A percentile compares a stretch with the other conserved stretches of the same genome.
Evolutionary conservation across 305 asterid genomes (phyloP).

Genomic region (Plantago lanceolata): DNA sequence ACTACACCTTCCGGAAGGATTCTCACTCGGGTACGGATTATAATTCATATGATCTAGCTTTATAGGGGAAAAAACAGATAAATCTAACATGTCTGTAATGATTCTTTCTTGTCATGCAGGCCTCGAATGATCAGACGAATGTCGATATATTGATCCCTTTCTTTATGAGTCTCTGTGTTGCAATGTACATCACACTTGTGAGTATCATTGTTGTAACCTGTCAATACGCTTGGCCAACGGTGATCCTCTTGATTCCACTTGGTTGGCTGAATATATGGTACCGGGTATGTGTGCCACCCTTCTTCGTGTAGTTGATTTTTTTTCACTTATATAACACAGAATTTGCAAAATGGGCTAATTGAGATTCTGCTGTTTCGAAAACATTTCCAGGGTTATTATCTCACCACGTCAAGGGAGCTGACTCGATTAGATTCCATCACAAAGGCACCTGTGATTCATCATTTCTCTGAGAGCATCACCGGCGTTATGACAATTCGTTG

Average conservation of each 20-base stretch:
- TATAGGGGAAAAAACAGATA: too few relatives aligned
- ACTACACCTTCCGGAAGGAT: conserved; percentile 98
- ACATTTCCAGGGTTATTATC: conserved; percentile 73
- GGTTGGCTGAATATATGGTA: conserved; percentile 93
- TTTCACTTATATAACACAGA: neutral
- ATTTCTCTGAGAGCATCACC: conserved; percentile 90
- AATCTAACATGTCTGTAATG: neutral
- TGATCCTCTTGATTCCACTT: conserved; percentile 70
- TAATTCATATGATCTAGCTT: neutral
- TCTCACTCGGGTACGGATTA: conserved; percentile 70
- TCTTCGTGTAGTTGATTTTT: neutral
- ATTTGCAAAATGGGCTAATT: neutral
- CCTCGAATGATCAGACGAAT: conserved; percentile 88
- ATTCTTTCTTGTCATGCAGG: conserved; percentile 45
- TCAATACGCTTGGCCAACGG: conserved; percentile 87
- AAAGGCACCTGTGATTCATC: conserved; percentile 96
- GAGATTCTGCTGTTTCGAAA: neutral
- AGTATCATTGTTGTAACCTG: conserved; percentile 75
- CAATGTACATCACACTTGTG: conserved; percentile 57
- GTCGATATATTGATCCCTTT: conserved; percentile 77
- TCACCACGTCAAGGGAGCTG: conserved; percentile 84
- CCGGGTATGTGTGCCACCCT: conserved; percentile 47
- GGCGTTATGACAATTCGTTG: conserved; percentile 94
- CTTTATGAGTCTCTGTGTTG: conserved; percentile 45
- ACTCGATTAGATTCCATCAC: conserved; percentile 93